These are phyloP conservation scores for Psilocybe tampanensis DNA, from an alignment of 768 basidiomycete genomes.

Conservation along the genomic window DNA sequence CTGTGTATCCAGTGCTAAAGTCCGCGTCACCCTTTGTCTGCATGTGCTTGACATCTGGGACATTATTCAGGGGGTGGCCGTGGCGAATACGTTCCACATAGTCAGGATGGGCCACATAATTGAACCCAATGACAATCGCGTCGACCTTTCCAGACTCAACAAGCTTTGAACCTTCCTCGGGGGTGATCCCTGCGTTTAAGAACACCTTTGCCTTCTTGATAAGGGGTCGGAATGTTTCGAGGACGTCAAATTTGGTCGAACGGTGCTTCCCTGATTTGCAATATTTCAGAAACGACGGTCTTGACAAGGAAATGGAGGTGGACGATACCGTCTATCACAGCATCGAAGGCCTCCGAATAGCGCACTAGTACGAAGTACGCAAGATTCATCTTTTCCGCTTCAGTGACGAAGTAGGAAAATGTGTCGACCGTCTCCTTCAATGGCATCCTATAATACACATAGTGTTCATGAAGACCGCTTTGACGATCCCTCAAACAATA, in stretches of 20 bases:
- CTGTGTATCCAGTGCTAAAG: conserved; percentile 1
- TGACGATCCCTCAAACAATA: conserved; percentile 15
- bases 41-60: conserved; percentile 3
- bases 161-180: background rate
- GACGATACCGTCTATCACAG: background rate
- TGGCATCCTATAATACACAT: background rate
- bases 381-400: conserved; percentile 1
- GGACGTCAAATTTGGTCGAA: background rate
- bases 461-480: background rate
- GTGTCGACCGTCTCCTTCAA: conserved; percentile 2
- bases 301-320: background rate
- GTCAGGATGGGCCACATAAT: conserved; percentile 3
- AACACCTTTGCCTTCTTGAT: conserved; percentile 1
- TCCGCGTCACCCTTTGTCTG: conserved; percentile 1
- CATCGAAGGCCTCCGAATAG: background rate
- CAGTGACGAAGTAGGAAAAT: conserved; percentile 4
- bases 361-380: background rate
- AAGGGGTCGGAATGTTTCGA: background rate
- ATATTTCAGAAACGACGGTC: no score
- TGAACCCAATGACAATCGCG: conserved; percentile 3
- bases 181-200: conserved; percentile 2
- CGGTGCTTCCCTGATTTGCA: background rate
- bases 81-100: background rate
- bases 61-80: background rate
- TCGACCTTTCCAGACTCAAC: background rate